A percentile compares a stretch with the other conserved stretches of the same genome.
Conservation (phyloP, 2,329 filamentous ascomycete species). For the Cordyceps javanica region DNA sequence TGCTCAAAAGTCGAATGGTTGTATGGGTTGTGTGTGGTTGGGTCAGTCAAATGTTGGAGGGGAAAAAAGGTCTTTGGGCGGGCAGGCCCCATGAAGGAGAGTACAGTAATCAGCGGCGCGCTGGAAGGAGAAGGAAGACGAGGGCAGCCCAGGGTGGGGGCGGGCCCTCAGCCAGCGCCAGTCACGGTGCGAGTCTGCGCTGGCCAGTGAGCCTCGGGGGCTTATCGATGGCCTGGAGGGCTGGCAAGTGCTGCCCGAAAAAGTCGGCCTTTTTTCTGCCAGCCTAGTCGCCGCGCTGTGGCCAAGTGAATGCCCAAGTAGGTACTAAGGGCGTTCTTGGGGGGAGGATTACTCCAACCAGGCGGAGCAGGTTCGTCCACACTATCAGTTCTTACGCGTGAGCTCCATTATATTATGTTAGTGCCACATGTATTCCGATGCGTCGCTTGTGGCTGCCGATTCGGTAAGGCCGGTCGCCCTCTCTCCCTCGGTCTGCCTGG, state of each 20-base stretch:
- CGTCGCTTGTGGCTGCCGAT: neutral
- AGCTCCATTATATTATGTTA: neutral
- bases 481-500: neutral
- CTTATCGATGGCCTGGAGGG: neutral
- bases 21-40: slow-evolving; percentile 8
- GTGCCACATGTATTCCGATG: neutral
- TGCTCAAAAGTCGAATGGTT: slow-evolving; percentile 1
- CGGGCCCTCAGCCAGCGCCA: neutral
- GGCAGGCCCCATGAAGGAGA: neutral
- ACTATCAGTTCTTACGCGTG: neutral
- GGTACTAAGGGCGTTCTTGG: too few species aligned
- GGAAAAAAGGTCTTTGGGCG: neutral
- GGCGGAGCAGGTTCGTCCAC: neutral
- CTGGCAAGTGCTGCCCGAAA: neutral
- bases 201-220: neutral
- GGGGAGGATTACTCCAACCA: neutral
- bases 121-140: slow-evolving; percentile 5
- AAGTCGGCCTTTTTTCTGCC: slow-evolving; percentile 1
- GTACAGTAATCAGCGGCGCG: slow-evolving; percentile 6
- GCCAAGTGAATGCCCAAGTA: too few species aligned
- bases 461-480: slow-evolving; percentile 1
- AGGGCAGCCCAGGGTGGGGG: slow-evolving; percentile 3
- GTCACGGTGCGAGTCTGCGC: neutral
- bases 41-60: neutral
- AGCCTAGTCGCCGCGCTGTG: neutral